These are phyloP conservation scores for Pythium apleroticum DNA, from an alignment of 352 stramenopile species.

Conservation along the genomic window DNA sequence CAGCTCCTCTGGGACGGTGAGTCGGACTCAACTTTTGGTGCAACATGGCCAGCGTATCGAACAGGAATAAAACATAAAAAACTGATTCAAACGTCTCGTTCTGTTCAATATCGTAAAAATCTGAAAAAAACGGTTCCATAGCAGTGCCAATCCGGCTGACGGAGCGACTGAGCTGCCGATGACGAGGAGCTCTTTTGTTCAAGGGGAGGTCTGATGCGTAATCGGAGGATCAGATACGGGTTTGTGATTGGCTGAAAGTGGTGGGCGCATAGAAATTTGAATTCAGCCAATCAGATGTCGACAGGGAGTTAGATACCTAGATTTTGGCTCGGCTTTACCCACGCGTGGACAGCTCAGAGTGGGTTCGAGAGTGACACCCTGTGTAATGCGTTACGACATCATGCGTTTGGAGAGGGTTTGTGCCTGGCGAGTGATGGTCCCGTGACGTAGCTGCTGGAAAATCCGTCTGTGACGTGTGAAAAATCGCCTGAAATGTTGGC, in stretches of 20 bases:
- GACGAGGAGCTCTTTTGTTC: conserved; percentile 15
- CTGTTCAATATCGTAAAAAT: too few relatives aligned
- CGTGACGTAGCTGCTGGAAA: neutral
- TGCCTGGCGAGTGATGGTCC: neutral
- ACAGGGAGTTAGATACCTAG: conserved; percentile 1
- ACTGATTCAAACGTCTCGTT: too few relatives aligned
- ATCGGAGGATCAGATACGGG: neutral
- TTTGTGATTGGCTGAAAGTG: neutral
- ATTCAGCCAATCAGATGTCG: neutral
- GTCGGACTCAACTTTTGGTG: too few relatives aligned
- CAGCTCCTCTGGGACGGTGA: too few relatives aligned
- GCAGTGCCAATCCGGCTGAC: neutral
- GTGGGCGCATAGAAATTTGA: neutral
- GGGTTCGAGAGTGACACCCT: conserved; percentile 2
- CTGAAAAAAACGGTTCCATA: too few relatives aligned
- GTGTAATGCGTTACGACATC: neutral
- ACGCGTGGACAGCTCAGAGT: neutral
- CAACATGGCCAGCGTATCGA: too few relatives aligned
- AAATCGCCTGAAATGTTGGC: neutral
- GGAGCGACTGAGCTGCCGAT: neutral
- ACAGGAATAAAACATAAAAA: too few relatives aligned
- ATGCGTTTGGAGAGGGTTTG: neutral
- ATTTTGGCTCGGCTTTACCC: neutral
- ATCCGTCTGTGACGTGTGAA: conserved; percentile 3
- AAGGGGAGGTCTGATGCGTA: neutral